Evolutionary conservation across 2,329 filamentous ascomycete genomes (phyloP).

Genomic region (Shiraia bambusicola): DNA sequence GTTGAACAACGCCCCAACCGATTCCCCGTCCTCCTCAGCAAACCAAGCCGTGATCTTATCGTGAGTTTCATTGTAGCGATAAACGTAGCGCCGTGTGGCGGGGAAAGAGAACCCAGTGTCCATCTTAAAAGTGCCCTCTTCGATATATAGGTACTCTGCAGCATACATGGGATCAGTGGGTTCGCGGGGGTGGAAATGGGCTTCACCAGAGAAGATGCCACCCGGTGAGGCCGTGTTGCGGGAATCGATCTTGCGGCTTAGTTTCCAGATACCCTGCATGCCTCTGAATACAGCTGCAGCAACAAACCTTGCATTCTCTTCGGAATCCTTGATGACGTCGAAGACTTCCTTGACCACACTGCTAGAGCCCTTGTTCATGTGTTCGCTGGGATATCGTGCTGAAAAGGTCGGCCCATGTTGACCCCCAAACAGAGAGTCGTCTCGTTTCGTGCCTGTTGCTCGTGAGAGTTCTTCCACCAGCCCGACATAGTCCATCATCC

Average conservation of each 20-base stretch:
- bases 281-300: slow-evolving; percentile 69
- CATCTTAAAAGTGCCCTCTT: slow-evolving; percentile 66
- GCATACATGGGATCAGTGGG: slow-evolving; percentile 51
- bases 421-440: slow-evolving; percentile 41
- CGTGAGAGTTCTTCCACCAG: slow-evolving; percentile 70
- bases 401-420: slow-evolving; percentile 53
- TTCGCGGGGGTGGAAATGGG: slow-evolving; percentile 63
- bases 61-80: slow-evolving; percentile 63
- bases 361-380: slow-evolving; percentile 44
- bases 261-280: slow-evolving; percentile 68
- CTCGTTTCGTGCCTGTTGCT: slow-evolving; percentile 56
- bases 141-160: slow-evolving; percentile 65
- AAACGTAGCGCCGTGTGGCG: slow-evolving; percentile 68
- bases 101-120: slow-evolving; percentile 58
- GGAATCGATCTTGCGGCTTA: slow-evolving; percentile 60
- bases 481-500: slow-evolving; percentile 79
- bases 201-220: slow-evolving; percentile 65
- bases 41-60: slow-evolving; percentile 74
- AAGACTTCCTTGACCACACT: slow-evolving; percentile 51
- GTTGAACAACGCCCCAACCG: slow-evolving; percentile 74
- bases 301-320: slow-evolving; percentile 56
- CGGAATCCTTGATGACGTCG: slow-evolving; percentile 45
- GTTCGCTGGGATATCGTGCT: slow-evolving; percentile 33
- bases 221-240: slow-evolving; percentile 60
- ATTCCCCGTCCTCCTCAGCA: slow-evolving; percentile 67